Percentiles rank a stretch among this genome's conserved stretches.
Conservation (phyloP, 139 green algal genomes). For the Volvox africanus region DNA sequence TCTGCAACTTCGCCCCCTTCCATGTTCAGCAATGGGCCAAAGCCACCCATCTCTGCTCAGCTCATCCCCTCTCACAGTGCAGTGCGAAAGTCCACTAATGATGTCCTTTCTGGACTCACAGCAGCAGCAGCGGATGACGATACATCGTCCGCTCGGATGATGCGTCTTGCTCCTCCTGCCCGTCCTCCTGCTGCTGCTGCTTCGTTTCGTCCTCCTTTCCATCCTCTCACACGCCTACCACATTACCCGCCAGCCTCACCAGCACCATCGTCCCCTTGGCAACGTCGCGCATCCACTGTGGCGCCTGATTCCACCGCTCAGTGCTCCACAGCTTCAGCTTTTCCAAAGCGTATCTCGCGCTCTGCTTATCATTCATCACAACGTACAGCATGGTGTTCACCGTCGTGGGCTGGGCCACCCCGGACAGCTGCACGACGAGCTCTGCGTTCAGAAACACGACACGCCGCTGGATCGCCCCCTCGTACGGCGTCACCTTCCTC, state of each 20-base stretch:
- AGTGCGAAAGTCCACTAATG: too few species aligned
- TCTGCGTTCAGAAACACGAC: constrained; percentile 26
- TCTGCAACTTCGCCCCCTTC: too few species aligned
- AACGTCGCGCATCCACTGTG: constrained; percentile 43
- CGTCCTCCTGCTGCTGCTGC: not conserved
- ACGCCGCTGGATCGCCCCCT: constrained; percentile 34
- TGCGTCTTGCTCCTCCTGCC: not conserved
- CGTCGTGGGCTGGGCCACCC: not conserved
- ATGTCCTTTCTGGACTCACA: too few species aligned
- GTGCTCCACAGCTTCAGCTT: constrained; percentile 27
- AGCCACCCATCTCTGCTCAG: too few species aligned
- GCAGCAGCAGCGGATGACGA: too few species aligned
- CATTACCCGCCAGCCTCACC: constrained; percentile 36
- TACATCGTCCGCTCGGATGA: too few species aligned
- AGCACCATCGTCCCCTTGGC: constrained; percentile 43
- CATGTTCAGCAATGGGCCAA: too few species aligned
- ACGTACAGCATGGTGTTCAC: constrained; percentile 39
- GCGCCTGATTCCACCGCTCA: constrained; percentile 28
- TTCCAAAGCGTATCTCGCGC: constrained; percentile 7
- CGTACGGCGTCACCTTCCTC: constrained; percentile 11
- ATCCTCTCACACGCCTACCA: constrained; percentile 15
- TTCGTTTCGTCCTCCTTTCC: not conserved
- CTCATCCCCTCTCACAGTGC: too few species aligned
- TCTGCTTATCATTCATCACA: not conserved
- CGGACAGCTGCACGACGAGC: not conserved